Conservation (phyloP, 768 basidiomycete genomes). For the Cyclocybe aegerita region DNA sequence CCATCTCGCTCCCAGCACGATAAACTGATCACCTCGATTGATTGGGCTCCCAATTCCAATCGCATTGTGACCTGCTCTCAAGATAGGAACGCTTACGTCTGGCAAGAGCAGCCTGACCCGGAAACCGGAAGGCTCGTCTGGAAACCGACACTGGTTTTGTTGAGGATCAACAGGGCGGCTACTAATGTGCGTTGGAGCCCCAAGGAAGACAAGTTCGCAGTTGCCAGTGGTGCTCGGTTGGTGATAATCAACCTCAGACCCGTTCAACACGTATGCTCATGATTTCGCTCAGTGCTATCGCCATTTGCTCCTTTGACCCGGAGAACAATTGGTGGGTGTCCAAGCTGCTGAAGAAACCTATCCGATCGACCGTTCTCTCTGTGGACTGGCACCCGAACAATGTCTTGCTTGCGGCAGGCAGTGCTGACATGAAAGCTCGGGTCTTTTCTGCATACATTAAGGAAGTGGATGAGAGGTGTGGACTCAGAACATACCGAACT, state of each 20-base stretch:
- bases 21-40: constrained; percentile 95
- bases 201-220: constrained; percentile 97
- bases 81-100: constrained; percentile 98
- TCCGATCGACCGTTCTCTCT: constrained; percentile 89
- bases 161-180: constrained; percentile 94
- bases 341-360: constrained; percentile 95
- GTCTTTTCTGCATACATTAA: constrained; percentile 99
- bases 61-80: constrained; percentile 99
- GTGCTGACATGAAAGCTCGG: constrained; percentile 95
- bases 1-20: constrained; percentile 68
- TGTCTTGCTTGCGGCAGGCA: constrained; percentile 94
- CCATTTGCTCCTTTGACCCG: constrained; percentile 94
- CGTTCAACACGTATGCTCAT: not conserved
- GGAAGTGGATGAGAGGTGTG: constrained; percentile 88
- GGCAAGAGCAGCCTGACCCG: constrained; percentile 80
- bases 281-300: constrained; percentile 66
- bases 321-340: constrained; percentile 99
- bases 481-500: constrained; percentile 5
- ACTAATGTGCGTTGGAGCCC: constrained; percentile 97
- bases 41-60: constrained; percentile 97
- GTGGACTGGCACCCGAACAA: constrained; percentile 99
- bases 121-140: constrained; percentile 71
- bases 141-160: constrained; percentile 96
- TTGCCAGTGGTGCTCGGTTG: constrained; percentile 93
- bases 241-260: constrained; percentile 1